A percentile compares a stretch with the other conserved stretches of the same genome.
phyloP scores from a whole-genome alignment of 2,329 filamentous ascomycete genomes.

The Fusarium odoratissimum region DNA sequence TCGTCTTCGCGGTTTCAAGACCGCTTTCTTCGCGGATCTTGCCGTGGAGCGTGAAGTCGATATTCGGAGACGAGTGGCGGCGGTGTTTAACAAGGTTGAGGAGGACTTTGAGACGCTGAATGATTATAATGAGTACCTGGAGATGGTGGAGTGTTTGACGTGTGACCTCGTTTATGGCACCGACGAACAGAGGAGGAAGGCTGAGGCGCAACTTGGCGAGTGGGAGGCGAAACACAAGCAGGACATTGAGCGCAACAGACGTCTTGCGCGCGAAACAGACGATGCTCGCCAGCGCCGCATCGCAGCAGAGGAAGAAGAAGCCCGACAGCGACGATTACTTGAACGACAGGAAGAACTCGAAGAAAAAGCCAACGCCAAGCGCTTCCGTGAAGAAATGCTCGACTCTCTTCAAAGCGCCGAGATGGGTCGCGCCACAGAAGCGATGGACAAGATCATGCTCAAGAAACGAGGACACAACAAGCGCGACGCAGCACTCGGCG shows the following conservation, averaged over 20 bases:
- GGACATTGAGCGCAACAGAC: constrained; percentile 72
- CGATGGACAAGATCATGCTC: constrained; percentile 71
- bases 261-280: constrained; percentile 66
- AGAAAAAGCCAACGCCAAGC: constrained; percentile 72
- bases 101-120: constrained; percentile 89
- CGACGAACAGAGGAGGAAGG: constrained; percentile 68
- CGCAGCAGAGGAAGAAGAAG: constrained; percentile 74
- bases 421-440: constrained; percentile 68
- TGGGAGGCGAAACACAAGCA: constrained; percentile 81
- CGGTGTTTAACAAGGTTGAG: constrained; percentile 87
- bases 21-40: constrained; percentile 91
- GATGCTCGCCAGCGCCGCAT: constrained; percentile 65
- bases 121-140: constrained; percentile 93
- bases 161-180: constrained; percentile 84
- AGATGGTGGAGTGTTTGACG: constrained; percentile 89
- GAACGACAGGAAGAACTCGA: constrained; percentile 76
- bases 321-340: constrained; percentile 67
- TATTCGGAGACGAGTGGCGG: constrained; percentile 81
- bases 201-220: constrained; percentile 59
- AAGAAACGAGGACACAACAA: constrained; percentile 75
- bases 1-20: constrained; percentile 84
- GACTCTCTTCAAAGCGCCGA: constrained; percentile 73
- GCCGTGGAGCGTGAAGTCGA: constrained; percentile 93
- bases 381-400: constrained; percentile 75
- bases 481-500: constrained; percentile 51